Base-by-base conservation (phyloP, 1,139 yeast genomes). In the Insectozyma bohioensis region DNA sequence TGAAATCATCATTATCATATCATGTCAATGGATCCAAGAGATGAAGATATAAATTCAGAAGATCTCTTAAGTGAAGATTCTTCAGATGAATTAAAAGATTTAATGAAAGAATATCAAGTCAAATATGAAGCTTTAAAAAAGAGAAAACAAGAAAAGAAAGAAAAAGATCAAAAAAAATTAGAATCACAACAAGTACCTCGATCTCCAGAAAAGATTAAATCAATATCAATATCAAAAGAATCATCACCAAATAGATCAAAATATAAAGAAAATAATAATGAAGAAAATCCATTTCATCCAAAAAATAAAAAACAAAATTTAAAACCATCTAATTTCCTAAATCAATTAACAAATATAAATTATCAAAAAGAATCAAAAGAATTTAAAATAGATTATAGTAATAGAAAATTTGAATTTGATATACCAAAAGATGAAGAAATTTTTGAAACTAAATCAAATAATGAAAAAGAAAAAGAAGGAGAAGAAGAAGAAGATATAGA, bases 31-130 rank as follows among this genome's bases (percentile, higher is more conserved):
- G 58, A 54, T 37, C 57, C 56, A 18, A 35, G 59, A 28, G 52
- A 56, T 28, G 47, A 42, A 28, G 37, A 24, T 6, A 34, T 46
- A 2, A 36, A 43, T 15, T 44, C 56, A 0, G 57, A 52, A 5
- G 56, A 52, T 16, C 47, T 48, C 10, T 41, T 59, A 6, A 59
- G 64, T 3, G 58, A 47, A 22, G 57, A 55, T 22, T 57, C 60
- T 8, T 47, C 52, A 12, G 65, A 60, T 31, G 63, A 56, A 28
- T 38, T 58, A 12, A 41, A 47, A 3, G 56, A 59, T 37, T 39
- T 60, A 16, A 47, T 51, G 28, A 60, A 60, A 36, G 63, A 60
- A 33, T 59, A 47, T 39, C 62, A 59, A 19, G 31, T 54, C 8
- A 52, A 45, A 28, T 39, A 36, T 22, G 49, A 51, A 28, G 37